phyloP scores from a whole-genome alignment of 139 green algal species.

The Volvox africanus region DNA sequence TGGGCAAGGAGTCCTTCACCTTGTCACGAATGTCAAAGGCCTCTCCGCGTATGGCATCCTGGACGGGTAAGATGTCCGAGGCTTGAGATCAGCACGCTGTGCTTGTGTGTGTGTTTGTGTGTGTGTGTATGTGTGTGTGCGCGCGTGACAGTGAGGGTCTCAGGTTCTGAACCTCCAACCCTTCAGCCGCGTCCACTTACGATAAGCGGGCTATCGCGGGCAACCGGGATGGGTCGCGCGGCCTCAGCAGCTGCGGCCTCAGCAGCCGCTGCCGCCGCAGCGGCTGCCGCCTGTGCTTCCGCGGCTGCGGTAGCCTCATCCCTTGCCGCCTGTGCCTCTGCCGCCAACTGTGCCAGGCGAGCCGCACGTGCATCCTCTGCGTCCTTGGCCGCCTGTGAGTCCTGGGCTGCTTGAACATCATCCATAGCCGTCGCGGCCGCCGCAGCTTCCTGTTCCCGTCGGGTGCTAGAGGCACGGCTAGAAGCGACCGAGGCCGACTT shows the following conservation, averaged over 20 bases:
- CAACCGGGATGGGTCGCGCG: not conserved
- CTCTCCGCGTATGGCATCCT: slow-evolving; percentile 21
- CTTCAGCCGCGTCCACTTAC: not conserved
- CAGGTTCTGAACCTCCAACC: not conserved
- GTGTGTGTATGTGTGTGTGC: not conserved
- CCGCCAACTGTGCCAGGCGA: not conserved
- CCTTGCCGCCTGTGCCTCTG: not conserved
- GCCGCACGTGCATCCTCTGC: not conserved
- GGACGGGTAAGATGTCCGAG: not conserved
- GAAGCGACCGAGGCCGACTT: not conserved
- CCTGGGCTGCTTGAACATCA: not conserved
- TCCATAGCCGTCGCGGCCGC: not conserved
- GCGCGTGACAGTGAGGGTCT: not conserved
- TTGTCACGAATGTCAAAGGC: slow-evolving; percentile 28
- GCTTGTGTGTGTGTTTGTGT: not conserved
- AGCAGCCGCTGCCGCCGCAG: not conserved
- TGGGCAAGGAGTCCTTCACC: slow-evolving; percentile 21
- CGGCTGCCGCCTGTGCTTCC: not conserved
- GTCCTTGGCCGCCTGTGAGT: not conserved
- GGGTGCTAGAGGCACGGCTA: not conserved
- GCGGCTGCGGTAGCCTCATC: not conserved
- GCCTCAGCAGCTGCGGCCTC: not conserved
- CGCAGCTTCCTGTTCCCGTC: not conserved
- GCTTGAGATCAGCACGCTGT: not conserved
- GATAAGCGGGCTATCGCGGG: slow-evolving; percentile 10